Evolutionary conservation across 257 asterid species (phyloP), one percentile per base, ranked within the genome.

Genomic region (Gynochthodes officinalis): DNA sequence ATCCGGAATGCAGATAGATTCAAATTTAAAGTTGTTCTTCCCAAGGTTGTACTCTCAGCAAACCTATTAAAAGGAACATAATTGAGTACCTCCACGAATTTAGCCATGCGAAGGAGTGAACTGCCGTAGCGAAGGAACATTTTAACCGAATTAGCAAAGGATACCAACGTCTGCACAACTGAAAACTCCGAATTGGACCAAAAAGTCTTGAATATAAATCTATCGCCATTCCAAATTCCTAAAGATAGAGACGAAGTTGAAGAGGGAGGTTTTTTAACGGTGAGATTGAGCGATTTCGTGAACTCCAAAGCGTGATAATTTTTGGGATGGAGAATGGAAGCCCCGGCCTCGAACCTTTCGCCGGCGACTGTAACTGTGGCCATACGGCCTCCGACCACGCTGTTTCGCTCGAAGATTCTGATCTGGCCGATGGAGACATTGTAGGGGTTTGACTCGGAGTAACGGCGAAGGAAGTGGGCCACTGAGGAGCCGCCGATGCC

Each of bases 401-500:
- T 79, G 67, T 85, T 76, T 7, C 95, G 84, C 81, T 95, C 99
- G 80, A 92, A 92, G 44, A 95, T 72, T 50, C 79, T 67, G 80
- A 95, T 84, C 43, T 63, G 68, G 28, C 82, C 83, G 78, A 85
- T 69, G 32, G 21, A 52, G 74, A 71, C 66, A 23, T 65, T 33
- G 23, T 65, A 25, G 32, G 82, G 58, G 69, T 79, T 76, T 59
- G 92, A 52, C 64, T 75, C 74, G 71, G 96, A 74, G 85, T 94
- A 92, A 55, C 39, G 82, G 77, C 99, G 98, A 80, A 95, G 90
- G 85, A 91, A 90, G 82, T 92, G 96, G 30, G 99, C 98, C 49
- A 88, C 96, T 64, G 99, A 92, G 75, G 99, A 84, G 74, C 99
- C 99, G 80, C 96, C 92, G 88, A 95, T 90, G 71, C 99, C 99